A percentile compares a stretch with the other conserved stretches of the same genome.
These are phyloP conservation scores for Apiospora hydei DNA, from an alignment of 2,329 filamentous ascomycete genomes.

Conservation along the genomic window DNA sequence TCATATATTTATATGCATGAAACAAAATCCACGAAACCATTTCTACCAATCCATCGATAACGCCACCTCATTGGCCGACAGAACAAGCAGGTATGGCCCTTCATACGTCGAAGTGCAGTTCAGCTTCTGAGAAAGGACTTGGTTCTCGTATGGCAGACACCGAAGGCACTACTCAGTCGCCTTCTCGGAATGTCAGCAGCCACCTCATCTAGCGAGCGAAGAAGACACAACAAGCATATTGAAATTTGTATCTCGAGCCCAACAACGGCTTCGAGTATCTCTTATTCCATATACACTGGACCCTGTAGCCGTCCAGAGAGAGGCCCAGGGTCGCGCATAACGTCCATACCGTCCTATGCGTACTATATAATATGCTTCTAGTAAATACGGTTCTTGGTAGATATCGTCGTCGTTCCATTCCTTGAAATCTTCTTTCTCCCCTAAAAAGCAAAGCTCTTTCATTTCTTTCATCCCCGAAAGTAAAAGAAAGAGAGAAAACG, in stretches of 20 bases:
- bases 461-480: not conserved
- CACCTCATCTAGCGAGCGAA: not conserved
- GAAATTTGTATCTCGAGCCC: not conserved
- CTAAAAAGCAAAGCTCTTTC: not conserved
- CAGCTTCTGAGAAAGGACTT: not conserved
- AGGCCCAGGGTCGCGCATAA: not conserved
- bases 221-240: not conserved
- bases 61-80: not conserved
- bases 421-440: not conserved
- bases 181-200: not conserved
- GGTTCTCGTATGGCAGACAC: not conserved
- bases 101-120: not conserved
- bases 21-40: not conserved
- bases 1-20: not conserved
- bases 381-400: not conserved
- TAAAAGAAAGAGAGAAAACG: not conserved
- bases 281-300: not conserved
- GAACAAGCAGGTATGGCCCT: too few species aligned
- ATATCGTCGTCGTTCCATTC: not conserved
- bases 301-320: not conserved
- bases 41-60: not conserved
- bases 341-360: slow-evolving; percentile 4
- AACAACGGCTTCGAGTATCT: not conserved
- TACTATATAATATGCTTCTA: slow-evolving; percentile 1
- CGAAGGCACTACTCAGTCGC: not conserved